Percentiles rank a stretch among this genome's conserved stretches.
Conservation (phyloP, 495 filamentous ascomycete species). For the Penicillium nucicola region DNA sequence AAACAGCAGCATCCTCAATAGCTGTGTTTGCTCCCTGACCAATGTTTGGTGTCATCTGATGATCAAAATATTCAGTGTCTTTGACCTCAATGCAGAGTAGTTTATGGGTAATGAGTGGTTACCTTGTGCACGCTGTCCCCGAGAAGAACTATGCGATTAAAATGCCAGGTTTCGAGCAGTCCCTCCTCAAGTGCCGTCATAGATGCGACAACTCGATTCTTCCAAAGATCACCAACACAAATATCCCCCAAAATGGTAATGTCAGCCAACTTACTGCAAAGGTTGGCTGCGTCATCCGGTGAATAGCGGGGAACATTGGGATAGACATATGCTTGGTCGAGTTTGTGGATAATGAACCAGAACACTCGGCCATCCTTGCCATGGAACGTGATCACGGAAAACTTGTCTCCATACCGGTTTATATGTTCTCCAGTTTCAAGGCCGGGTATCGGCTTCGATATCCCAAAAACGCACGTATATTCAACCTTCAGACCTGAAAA, state of each 20-base stretch:
- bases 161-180: slow-evolving; percentile 7
- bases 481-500: neutral
- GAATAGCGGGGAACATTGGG: neutral
- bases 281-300: neutral
- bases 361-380: slow-evolving; percentile 17
- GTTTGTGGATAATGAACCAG: slow-evolving; percentile 37
- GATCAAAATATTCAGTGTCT: neutral
- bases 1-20: slow-evolving; percentile 6
- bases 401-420: slow-evolving; percentile 1
- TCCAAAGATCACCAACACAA: slow-evolving; percentile 2
- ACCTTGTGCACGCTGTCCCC: slow-evolving; percentile 16
- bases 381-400: slow-evolving; percentile 5
- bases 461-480: neutral
- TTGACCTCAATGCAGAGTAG: neutral
- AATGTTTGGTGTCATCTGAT: slow-evolving; percentile 6
- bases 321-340: slow-evolving; percentile 32
- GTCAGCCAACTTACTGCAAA: neutral
- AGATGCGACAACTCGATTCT: slow-evolving; percentile 9
- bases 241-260: neutral
- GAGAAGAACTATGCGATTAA: slow-evolving; percentile 7
- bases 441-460: neutral
- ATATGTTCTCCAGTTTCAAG: slow-evolving; percentile 2
- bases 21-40: slow-evolving; percentile 13
- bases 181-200: slow-evolving; percentile 12
- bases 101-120: slow-evolving; percentile 9